Evolutionary conservation across 2,329 filamentous ascomycete species (phyloP).

Genomic region (Podosphaera xanthii): DNA sequence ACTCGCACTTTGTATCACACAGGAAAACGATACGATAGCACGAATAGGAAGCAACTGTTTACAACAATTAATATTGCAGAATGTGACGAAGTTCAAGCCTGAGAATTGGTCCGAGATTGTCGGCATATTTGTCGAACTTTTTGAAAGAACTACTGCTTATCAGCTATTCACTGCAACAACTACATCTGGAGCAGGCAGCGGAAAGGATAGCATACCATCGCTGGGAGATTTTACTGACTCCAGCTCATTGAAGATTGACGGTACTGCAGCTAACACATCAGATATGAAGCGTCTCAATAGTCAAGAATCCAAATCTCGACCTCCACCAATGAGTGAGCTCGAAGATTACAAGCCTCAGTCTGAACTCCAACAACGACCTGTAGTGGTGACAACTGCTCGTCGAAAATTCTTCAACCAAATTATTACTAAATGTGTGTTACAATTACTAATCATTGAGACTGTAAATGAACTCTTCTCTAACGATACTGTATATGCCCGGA

Average conservation of each 20-base stretch:
- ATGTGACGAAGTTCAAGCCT: slow-evolving; percentile 72
- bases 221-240: slow-evolving; percentile 18
- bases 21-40: slow-evolving; percentile 96
- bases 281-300: slow-evolving; percentile 14
- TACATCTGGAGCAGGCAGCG: slow-evolving; percentile 28
- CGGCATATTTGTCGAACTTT: slow-evolving; percentile 84
- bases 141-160: slow-evolving; percentile 81
- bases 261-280: slow-evolving; percentile 19
- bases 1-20: slow-evolving; percentile 85
- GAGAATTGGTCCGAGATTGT: slow-evolving; percentile 91
- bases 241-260: slow-evolving; percentile 39
- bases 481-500: slow-evolving; percentile 79
- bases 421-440: slow-evolving; percentile 92
- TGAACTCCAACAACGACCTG: slow-evolving; percentile 61
- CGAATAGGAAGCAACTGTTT: slow-evolving; percentile 95
- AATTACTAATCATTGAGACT: slow-evolving; percentile 97
- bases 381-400: slow-evolving; percentile 79
- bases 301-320: slow-evolving; percentile 13
- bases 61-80: slow-evolving; percentile 88
- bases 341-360: slow-evolving; percentile 74
- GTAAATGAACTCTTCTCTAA: slow-evolving; percentile 98
- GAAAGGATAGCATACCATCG: slow-evolving; percentile 24
- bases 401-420: slow-evolving; percentile 97
- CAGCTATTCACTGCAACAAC: slow-evolving; percentile 77
- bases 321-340: slow-evolving; percentile 10